A percentile compares a stretch with the other conserved stretches of the same genome.
These are phyloP conservation scores for Leptosphaerulina australis DNA, from an alignment of 2,329 filamentous ascomycete species.

Conservation along the genomic window DNA sequence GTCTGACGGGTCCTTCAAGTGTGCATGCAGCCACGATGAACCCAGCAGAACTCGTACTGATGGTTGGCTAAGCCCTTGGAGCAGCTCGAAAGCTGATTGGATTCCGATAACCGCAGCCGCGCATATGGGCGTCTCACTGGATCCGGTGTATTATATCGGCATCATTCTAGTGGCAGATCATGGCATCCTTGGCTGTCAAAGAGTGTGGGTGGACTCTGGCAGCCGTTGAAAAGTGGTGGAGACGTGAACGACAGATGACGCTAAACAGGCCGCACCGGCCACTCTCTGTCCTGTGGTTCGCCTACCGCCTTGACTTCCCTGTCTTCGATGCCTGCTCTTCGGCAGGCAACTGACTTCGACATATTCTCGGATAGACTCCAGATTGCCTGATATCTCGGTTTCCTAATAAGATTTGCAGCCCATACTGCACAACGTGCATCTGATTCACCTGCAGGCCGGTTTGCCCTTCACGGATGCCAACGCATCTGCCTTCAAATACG, in stretches of 20 bases:
- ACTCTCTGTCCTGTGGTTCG: background rate
- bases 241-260: slow-evolving; percentile 1
- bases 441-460: slow-evolving; percentile 2
- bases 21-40: slow-evolving; percentile 17
- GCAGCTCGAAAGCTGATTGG: slow-evolving; percentile 15
- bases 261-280: slow-evolving; percentile 1
- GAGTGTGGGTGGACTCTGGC: slow-evolving; percentile 1
- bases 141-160: slow-evolving; percentile 10
- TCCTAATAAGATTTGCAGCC: background rate
- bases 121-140: slow-evolving; percentile 11
- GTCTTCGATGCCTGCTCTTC: slow-evolving; percentile 10
- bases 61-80: slow-evolving; percentile 5
- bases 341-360: slow-evolving; percentile 20
- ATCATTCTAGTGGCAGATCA: slow-evolving; percentile 2
- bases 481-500: slow-evolving; percentile 1
- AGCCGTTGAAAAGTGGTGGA: slow-evolving; percentile 7
- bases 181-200: slow-evolving; percentile 1
- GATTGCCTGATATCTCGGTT: slow-evolving; percentile 7
- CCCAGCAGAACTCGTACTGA: slow-evolving; percentile 20
- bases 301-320: background rate
- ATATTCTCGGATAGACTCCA: background rate
- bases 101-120: background rate
- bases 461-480: slow-evolving; percentile 2
- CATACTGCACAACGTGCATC: slow-evolving; percentile 3
- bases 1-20: slow-evolving; percentile 6